phyloP scores from a whole-genome alignment of 2,329 filamentous ascomycete species.

The Hypoxylon rubiginosum region DNA sequence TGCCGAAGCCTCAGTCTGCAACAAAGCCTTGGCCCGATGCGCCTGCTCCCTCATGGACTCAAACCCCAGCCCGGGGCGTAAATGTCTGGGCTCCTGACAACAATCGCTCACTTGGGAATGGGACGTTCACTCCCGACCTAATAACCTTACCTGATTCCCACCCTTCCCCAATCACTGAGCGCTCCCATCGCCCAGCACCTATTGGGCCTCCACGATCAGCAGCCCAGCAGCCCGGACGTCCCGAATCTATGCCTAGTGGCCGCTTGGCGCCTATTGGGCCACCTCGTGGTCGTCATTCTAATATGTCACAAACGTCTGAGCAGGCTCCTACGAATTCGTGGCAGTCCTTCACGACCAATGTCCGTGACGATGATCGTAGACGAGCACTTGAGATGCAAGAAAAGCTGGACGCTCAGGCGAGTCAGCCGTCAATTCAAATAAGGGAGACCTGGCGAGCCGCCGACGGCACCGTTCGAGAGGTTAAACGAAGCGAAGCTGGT shows the following conservation, averaged over 20 bases:
- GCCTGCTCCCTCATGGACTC: constrained; percentile 61
- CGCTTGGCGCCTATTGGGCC: constrained; percentile 52
- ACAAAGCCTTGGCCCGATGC: constrained; percentile 48
- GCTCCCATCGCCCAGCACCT: constrained; percentile 59
- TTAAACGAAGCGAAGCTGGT: constrained; percentile 52
- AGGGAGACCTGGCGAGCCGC: constrained; percentile 67
- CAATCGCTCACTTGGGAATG: constrained; percentile 80
- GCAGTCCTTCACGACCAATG: constrained; percentile 41
- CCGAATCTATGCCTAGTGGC: constrained; percentile 36
- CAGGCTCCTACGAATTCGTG: constrained; percentile 39
- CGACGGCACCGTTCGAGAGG: constrained; percentile 52
- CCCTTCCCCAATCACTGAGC: constrained; percentile 52
- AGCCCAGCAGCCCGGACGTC: constrained; percentile 41
- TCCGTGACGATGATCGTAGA: constrained; percentile 60
- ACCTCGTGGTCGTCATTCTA: constrained; percentile 39
- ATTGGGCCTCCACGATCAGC: constrained; percentile 55
- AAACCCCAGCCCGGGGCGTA: constrained; percentile 60
- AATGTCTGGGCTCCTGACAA: constrained; percentile 84
- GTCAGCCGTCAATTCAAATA: constrained; percentile 60
- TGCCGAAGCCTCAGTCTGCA: constrained; percentile 51
- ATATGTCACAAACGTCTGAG: constrained; percentile 23
- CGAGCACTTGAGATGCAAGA: constrained; percentile 57
- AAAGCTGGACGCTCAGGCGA: constrained; percentile 61
- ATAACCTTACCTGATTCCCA: constrained; percentile 61
- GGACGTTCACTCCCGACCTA: constrained; percentile 77